These are phyloP conservation scores for Meyerozyma sp. DNA, from an alignment of 1,139 yeast species.

Conservation along the genomic window DNA sequence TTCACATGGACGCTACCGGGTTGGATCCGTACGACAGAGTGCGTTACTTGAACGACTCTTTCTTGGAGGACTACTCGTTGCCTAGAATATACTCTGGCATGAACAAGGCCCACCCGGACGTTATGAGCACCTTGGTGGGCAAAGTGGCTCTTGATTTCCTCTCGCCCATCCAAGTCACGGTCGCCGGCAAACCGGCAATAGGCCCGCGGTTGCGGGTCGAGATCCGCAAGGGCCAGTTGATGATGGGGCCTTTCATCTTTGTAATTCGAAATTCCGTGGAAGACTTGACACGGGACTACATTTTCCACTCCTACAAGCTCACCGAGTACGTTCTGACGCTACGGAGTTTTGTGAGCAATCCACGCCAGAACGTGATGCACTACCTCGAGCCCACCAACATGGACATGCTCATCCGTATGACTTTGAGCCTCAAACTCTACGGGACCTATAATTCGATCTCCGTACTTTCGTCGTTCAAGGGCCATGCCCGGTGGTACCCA, in stretches of 20 bases:
- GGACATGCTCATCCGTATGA: background rate
- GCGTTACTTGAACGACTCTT: constrained; percentile 10
- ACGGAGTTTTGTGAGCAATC: background rate
- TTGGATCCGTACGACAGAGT: constrained; percentile 1
- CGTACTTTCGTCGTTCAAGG: background rate
- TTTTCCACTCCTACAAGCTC: background rate
- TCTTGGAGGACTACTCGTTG: constrained; percentile 24
- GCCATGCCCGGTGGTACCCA: background rate
- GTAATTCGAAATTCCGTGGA: background rate
- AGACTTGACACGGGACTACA: background rate
- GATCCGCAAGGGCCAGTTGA: background rate
- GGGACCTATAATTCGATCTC: background rate
- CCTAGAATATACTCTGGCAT: constrained; percentile 22
- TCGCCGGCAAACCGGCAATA: constrained; percentile 1
- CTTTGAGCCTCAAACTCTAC: background rate
- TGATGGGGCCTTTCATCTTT: background rate
- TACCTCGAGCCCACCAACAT: background rate
- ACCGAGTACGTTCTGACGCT: background rate
- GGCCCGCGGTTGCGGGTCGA: background rate
- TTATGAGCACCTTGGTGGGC: constrained; percentile 18
- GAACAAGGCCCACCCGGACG: constrained; percentile 18
- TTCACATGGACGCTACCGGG: background rate
- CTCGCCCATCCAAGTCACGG: constrained; percentile 3
- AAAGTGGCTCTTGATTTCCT: constrained; percentile 16
- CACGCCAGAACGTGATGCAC: background rate